phyloP scores from a whole-genome alignment of 2,329 filamentous ascomycete species.

The Neopestalotiopsis sp. region DNA sequence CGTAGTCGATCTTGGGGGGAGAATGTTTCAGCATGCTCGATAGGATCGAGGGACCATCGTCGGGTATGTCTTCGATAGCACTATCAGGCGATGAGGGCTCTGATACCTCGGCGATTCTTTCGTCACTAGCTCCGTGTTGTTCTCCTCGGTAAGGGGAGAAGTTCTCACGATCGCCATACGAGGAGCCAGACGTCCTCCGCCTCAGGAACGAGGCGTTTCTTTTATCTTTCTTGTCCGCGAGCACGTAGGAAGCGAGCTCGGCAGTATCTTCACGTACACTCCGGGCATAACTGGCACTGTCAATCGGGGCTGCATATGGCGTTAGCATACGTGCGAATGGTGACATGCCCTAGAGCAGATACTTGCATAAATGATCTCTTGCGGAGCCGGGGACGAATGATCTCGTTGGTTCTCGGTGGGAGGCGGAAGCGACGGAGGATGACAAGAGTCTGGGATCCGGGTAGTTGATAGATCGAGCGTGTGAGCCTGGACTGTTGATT shows the following conservation, averaged over 20 bases:
- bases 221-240: slow-evolving; percentile 64
- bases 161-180: slow-evolving; percentile 31
- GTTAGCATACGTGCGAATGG: slow-evolving; percentile 23
- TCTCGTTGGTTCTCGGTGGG: slow-evolving; percentile 68
- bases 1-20: slow-evolving; percentile 37
- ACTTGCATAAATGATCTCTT: slow-evolving; percentile 62
- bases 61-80: slow-evolving; percentile 23
- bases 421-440: slow-evolving; percentile 42
- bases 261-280: slow-evolving; percentile 86
- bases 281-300: slow-evolving; percentile 75
- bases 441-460: slow-evolving; percentile 33
- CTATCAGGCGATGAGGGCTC: slow-evolving; percentile 32
- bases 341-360: background rate
- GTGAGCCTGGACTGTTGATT: slow-evolving; percentile 28
- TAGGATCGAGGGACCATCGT: slow-evolving; percentile 39
- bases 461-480: slow-evolving; percentile 15
- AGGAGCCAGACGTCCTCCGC: slow-evolving; percentile 41
- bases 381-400: slow-evolving; percentile 73
- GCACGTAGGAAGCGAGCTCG: slow-evolving; percentile 81
- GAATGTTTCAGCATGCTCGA: slow-evolving; percentile 56
- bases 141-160: slow-evolving; percentile 23
- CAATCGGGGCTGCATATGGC: slow-evolving; percentile 52
- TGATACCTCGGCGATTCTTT: slow-evolving; percentile 35
- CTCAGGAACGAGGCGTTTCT: slow-evolving; percentile 52
- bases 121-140: slow-evolving; percentile 31